A percentile compares a stretch with the other conserved stretches of the same genome.
These are phyloP conservation scores for Gleditsia sinensis DNA, from an alignment of 306 rosid species.

Conservation along the genomic window DNA sequence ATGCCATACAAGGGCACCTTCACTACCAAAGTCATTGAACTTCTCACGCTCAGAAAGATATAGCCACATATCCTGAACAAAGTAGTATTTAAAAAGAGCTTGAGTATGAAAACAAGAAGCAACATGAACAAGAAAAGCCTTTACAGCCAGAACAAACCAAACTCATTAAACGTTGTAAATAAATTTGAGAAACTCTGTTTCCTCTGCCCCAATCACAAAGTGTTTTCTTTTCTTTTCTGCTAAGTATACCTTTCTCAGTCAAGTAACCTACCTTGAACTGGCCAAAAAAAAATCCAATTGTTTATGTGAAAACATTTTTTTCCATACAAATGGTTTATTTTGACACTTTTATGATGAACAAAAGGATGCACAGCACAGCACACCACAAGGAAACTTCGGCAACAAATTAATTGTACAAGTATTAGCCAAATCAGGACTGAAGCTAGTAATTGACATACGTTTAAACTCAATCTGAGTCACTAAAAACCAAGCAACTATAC, in stretches of 20 bases:
- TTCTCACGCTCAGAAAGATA: constrained; percentile 77
- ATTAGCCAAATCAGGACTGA: neutral
- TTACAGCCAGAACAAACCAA: neutral
- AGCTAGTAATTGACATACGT: neutral
- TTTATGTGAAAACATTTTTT: neutral
- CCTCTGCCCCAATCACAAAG: neutral
- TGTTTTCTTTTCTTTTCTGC: neutral
- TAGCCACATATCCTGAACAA: constrained; percentile 92
- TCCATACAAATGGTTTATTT: neutral
- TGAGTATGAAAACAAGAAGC: constrained; percentile 11
- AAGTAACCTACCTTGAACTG: neutral
- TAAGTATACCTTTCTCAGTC: neutral
- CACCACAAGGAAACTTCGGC: neutral
- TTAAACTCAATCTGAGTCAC: neutral
- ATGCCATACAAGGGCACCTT: constrained; percentile 85
- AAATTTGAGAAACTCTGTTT: neutral
- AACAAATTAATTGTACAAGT: neutral
- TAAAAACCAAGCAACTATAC: neutral
- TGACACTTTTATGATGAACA: constrained; percentile 14
- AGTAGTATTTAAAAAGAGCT: constrained; percentile 7
- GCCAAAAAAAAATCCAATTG: neutral
- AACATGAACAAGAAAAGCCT: constrained; percentile 18
- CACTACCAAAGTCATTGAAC: constrained; percentile 78
- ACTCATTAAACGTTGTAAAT: neutral
- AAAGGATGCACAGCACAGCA: neutral